phyloP scores from a whole-genome alignment of 176 grass and related monocot species.

The Otatea glauca region DNA sequence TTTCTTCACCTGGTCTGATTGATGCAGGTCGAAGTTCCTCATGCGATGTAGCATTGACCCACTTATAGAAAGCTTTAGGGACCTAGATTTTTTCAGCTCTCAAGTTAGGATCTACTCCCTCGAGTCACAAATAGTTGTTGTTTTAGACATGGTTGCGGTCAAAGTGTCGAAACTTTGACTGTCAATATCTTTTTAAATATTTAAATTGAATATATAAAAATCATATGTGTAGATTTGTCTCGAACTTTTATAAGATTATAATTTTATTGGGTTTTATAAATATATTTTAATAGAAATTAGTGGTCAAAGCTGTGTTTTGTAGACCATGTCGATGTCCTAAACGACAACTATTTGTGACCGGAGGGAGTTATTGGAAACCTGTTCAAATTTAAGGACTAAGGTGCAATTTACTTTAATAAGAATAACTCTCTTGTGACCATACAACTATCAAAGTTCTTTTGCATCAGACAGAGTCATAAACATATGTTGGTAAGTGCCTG shows the following conservation, averaged over 20 bases:
- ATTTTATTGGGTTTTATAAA: too few relatives aligned
- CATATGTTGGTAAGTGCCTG: slow-evolving; percentile 13
- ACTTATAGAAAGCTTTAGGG: background rate
- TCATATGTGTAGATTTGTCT: too few relatives aligned
- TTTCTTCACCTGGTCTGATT: slow-evolving; percentile 1
- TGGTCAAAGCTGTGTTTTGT: too few relatives aligned
- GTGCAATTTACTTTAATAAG: slow-evolving; percentile 20
- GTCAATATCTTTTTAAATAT: too few relatives aligned
- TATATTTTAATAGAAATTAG: too few relatives aligned
- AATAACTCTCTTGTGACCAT: slow-evolving; percentile 24
- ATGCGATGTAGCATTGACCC: background rate
- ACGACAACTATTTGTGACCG: too few relatives aligned
- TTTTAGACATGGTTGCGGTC: too few relatives aligned
- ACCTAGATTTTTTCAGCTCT: slow-evolving; percentile 10
- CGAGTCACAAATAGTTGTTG: too few relatives aligned
- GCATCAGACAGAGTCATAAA: slow-evolving; percentile 27
- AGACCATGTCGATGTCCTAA: too few relatives aligned
- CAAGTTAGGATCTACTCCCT: background rate
- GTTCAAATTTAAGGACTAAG: background rate
- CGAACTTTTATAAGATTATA: too few relatives aligned
- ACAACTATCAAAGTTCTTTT: background rate
- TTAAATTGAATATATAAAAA: too few relatives aligned
- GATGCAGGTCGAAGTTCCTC: background rate
- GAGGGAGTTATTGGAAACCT: background rate
- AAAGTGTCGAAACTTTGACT: too few relatives aligned